These are phyloP conservation scores for Paralagenidium karlingii DNA, from an alignment of 352 stramenopile species.

Conservation along the genomic window DNA sequence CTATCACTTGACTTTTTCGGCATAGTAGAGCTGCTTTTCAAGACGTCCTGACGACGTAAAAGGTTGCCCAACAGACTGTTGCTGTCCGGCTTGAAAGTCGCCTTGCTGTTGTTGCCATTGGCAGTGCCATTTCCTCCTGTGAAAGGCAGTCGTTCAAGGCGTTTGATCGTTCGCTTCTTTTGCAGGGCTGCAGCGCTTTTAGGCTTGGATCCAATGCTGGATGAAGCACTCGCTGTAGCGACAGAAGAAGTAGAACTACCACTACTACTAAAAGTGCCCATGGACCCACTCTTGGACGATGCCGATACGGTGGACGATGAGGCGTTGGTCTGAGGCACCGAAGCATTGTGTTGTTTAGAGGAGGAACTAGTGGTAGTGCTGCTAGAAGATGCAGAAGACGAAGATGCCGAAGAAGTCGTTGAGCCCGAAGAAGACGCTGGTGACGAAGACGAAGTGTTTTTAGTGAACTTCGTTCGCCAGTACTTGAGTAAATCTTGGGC, in stretches of 20 bases:
- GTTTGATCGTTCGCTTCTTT: conserved; percentile 67
- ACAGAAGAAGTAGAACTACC: no score
- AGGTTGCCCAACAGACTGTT: conserved; percentile 5
- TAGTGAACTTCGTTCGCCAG: conserved; percentile 75
- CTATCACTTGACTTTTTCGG: not conserved
- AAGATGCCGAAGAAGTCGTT: conserved; percentile 4
- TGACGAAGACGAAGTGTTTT: no score
- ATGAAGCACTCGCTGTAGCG: no score
- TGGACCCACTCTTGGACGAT: no score
- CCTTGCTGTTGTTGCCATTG: conserved; percentile 24
- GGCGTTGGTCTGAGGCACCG: no score
- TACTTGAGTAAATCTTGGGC: conserved; percentile 79
- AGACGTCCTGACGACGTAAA: not conserved
- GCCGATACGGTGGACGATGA: conserved; percentile 5
- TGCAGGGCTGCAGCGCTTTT: no score
- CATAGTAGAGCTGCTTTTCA: not conserved
- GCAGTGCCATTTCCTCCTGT: conserved; percentile 24
- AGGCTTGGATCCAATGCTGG: no score
- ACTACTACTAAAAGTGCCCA: no score
- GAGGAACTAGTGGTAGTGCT: conserved; percentile 3
- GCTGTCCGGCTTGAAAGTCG: conserved; percentile 14
- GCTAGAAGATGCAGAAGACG: conserved; percentile 5
- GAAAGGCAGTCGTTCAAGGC: conserved; percentile 55
- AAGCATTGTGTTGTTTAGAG: no score
- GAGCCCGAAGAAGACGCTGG: conserved; percentile 6